Evolutionary conservation across 345 rosid species (phyloP), one percentile per base, ranked within the genome.

Genomic region (Populus euphratica): DNA sequence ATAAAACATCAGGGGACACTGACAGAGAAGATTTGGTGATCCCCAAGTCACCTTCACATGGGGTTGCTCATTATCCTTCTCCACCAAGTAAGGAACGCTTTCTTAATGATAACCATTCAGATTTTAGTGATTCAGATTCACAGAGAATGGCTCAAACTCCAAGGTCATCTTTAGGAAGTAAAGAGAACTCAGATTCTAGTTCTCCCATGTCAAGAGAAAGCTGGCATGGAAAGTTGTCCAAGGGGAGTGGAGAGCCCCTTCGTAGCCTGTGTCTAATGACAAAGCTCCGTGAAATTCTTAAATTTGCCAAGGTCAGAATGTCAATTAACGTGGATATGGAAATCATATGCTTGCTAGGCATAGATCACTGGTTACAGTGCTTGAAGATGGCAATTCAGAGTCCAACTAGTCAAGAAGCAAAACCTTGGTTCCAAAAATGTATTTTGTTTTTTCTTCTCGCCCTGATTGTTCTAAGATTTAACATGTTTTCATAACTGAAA

Each of bases 231-330:
- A 94, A 86, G 84, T 69, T 75, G 69, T 73, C 70, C 71, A 91
- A 81, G 86, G 92, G 92, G 70, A 79, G 83, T 54, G 94, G 87
- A 47, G 99, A 95, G 69, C 89, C 89, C 77, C 80, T 86, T 68
- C 93, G 92, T 54, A 88, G 91, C 88, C 81, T 90, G 78, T 94
- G 95, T 72, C 79, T 96, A 82, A 92, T 98, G 36, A 83, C 95
- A 74, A 96, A 96, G 83, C 93, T 96, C 43, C 94, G 98, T 9
- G 99, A 94, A 87, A 92, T 96, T 75, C 95, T 94, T 76, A 96
- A 96, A 83, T 89, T 81, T 87, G 98, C 99, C 49, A 94, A 94
- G 99, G 98, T 95, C 82, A 17, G 88, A 79, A 18, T 35, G 12
- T 14, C 31, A 39, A 5, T 12, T 4, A 65, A n/a, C 67, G 1